Evolutionary conservation across 164 flowering plant genomes (phyloP), one percentile per base, ranked within the genome.

Genomic region (Nelumbo lutea): DNA sequence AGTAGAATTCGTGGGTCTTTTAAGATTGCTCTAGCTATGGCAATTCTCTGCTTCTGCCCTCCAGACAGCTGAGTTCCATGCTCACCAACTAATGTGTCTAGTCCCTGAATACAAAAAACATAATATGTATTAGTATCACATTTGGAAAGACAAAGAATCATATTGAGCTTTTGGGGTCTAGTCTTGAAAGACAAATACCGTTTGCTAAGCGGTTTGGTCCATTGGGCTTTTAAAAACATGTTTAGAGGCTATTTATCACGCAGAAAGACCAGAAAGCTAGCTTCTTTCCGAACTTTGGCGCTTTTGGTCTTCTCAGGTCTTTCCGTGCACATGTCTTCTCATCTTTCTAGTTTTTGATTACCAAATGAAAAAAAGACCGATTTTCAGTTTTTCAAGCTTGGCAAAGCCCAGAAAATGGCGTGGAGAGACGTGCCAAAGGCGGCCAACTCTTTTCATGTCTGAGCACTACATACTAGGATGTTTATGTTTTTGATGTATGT

Each of bases 1-100:
- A 70, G 72, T 45, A 70, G 51, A 13, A 70, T 62, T 38, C 59
- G 60, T 42, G 81, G 81, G 46, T 78, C 82, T 70, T 84, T 88
- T 60, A 88, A 68, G 67, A 88, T 88, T 3, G 81, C 81, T 72
- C 81, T 80, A 13, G 83, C 83, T 52, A 77, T 73, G 4, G 81
- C 83, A 51, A 77, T 56, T 70, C 83, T 71, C 39, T 80, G 83
- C 50, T 80, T 80, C 53, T 80, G 83, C 9, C 83, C 83, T 13
- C 84, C 84, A 14, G 84, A 79, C 13, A 81, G 47, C 65, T 79
- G 82, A 61, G 72, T 74, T 55, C 84, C 84, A 68, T 76, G 73
- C 59, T 81, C 82, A n/a, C 84, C 84, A 58, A 81, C 82, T 78
- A 79, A 65, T 7, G 82, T 81, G 59, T 81, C 82, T 7, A 81